A percentile compares a stretch with the other conserved stretches of the same genome.
phyloP scores from a whole-genome alignment of 2,329 filamentous ascomycete genomes.

The Verticillium tricorpus region DNA sequence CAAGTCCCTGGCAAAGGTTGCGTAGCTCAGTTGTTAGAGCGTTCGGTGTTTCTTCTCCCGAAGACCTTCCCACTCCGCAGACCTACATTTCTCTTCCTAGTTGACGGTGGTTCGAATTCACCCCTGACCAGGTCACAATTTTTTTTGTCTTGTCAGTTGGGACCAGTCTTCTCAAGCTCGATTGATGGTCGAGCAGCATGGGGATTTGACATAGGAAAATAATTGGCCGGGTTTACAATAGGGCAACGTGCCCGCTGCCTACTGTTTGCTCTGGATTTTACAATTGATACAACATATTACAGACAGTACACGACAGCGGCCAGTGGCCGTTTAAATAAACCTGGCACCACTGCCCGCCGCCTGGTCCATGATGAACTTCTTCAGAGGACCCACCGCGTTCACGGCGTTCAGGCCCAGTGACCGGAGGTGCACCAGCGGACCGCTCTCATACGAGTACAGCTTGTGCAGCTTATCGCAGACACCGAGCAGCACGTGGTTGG shows the following conservation, averaged over 20 bases:
- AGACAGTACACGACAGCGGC: not conserved
- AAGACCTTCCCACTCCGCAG: not conserved
- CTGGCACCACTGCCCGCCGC: conserved; percentile 52
- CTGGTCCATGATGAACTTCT: conserved; percentile 80
- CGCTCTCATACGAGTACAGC: conserved; percentile 76
- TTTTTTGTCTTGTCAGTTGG: not conserved
- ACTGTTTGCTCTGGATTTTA: not conserved
- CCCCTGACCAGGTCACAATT: not conserved
- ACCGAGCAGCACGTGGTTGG: conserved; percentile 74
- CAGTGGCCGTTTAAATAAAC: conserved; percentile 23
- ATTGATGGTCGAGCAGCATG: too few relatives aligned
- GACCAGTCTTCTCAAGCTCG: not conserved
- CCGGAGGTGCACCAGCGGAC: conserved; percentile 74
- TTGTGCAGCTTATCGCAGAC: conserved; percentile 90
- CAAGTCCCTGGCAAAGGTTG: not conserved
- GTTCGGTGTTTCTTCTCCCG: not conserved
- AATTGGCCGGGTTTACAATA: too few relatives aligned
- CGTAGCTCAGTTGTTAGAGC: not conserved
- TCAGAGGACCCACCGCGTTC: conserved; percentile 69
- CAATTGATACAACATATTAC: conserved; percentile 1
- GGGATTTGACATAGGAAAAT: too few relatives aligned
- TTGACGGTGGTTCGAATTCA: not conserved
- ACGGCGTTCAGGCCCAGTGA: conserved; percentile 74
- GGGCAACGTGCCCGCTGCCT: too few relatives aligned
- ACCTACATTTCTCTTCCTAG: not conserved